These are phyloP conservation scores for Eucalyptus grandis DNA, from an alignment of 345 rosid genomes.

Conservation along the genomic window DNA sequence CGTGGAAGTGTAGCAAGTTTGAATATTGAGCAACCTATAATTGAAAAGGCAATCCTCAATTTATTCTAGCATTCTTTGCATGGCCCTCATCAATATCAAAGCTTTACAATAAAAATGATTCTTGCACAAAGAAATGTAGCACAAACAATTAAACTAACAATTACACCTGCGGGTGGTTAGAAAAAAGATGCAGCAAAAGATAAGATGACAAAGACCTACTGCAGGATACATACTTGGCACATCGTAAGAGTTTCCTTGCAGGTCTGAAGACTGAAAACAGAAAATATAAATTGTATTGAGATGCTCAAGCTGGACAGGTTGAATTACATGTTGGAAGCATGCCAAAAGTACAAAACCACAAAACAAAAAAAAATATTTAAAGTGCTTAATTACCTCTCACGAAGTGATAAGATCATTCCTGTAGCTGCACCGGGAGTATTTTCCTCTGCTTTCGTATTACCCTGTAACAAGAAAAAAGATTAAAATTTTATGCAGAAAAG, in stretches of 20 bases:
- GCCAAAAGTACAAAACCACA: neutral
- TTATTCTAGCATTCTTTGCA: neutral
- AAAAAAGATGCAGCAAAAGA: neutral
- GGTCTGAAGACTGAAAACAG: slow-evolving; percentile 60
- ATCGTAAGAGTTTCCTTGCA: slow-evolving; percentile 65
- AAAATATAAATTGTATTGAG: neutral
- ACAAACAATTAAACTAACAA: neutral
- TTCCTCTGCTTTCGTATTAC: slow-evolving; percentile 54
- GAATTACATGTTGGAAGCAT: neutral
- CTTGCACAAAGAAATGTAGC: neutral
- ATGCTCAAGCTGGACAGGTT: neutral
- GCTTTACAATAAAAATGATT: neutral
- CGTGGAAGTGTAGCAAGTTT: neutral
- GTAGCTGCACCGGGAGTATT: slow-evolving; percentile 72
- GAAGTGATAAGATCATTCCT: slow-evolving; percentile 77
- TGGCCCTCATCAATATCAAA: neutral
- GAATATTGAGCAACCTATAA: neutral
- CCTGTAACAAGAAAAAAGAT: slow-evolving; percentile 12
- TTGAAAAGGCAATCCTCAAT: neutral
- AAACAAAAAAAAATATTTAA: neutral
- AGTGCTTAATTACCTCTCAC: slow-evolving; percentile 53
- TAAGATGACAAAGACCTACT: neutral
- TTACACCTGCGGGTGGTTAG: neutral
- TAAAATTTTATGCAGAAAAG: neutral
- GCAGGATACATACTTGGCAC: slow-evolving; percentile 50